Conservation (phyloP, 2,329 filamentous ascomycete species). For the Cercospora sesami region DNA sequence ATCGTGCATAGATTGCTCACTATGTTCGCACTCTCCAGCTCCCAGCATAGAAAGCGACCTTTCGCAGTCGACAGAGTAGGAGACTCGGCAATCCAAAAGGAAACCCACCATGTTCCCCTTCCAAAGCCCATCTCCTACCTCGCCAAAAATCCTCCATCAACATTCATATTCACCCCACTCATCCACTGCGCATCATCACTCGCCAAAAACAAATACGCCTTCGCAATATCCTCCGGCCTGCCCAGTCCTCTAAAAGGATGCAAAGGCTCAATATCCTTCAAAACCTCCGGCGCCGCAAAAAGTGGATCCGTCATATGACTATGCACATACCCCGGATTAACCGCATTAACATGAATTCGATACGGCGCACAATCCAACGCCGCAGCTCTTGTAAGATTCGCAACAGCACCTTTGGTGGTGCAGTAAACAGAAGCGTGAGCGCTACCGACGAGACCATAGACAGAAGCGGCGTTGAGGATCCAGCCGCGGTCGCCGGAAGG, state of each 20-base stretch:
- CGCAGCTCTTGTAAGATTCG: conserved; percentile 26
- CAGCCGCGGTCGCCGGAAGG: conserved; percentile 47
- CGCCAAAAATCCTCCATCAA: conserved; percentile 21
- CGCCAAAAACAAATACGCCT: conserved; percentile 29
- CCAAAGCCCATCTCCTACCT: not conserved
- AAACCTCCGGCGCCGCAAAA: conserved; percentile 7
- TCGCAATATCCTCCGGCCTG: conserved; percentile 26
- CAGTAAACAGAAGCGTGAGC: conserved; percentile 19
- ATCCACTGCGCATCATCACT: conserved; percentile 30
- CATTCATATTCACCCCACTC: conserved; percentile 23
- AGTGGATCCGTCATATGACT: conserved; percentile 28
- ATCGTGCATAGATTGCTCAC: no score
- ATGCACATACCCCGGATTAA: conserved; percentile 22
- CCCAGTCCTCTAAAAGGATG: conserved; percentile 25
- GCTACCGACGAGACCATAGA: conserved; percentile 45
- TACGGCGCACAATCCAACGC: conserved; percentile 27
- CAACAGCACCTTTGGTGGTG: conserved; percentile 28
- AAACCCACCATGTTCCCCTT: no score
- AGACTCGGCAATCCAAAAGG: no score
- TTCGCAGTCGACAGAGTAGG: no score
- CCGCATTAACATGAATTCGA: conserved; percentile 25
- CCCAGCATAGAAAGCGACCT: no score
- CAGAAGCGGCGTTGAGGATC: conserved; percentile 52
- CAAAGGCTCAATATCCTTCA: conserved; percentile 10
- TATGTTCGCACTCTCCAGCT: no score